Evolutionary conservation across 192 early-diverging fungal genomes (phyloP).

Genomic region (Linnemannia elongata): DNA sequence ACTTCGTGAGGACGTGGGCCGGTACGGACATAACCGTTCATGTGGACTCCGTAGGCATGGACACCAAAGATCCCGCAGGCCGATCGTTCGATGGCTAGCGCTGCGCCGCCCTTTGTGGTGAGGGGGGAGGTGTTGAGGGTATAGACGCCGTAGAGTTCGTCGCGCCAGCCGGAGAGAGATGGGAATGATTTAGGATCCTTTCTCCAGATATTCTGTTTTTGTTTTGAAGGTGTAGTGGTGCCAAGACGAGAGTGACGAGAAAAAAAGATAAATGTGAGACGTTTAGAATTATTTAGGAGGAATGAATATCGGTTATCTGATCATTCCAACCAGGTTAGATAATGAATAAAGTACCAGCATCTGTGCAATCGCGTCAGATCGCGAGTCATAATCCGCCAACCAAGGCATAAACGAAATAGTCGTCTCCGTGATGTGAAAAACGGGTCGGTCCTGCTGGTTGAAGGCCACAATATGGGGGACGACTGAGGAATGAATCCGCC

Average conservation of each 20-base stretch:
- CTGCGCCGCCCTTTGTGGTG: conserved; percentile 47
- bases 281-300: background rate
- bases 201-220: conserved; percentile 42
- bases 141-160: conserved; percentile 89
- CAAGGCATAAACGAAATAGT: conserved; percentile 54
- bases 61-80: conserved; percentile 87
- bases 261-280: background rate
- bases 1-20: conserved; percentile 52
- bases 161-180: conserved; percentile 78
- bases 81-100: conserved; percentile 83
- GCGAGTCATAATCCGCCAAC: conserved; percentile 54
- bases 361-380: conserved; percentile 54
- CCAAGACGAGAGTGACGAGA: background rate
- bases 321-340: too few species aligned
- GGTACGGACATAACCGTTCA: conserved; percentile 81
- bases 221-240: too few species aligned
- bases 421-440: conserved; percentile 59
- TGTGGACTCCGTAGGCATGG: conserved; percentile 88
- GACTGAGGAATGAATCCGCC: conserved; percentile 51
- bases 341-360: conserved; percentile 34
- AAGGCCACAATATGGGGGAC: conserved; percentile 53
- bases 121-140: conserved; percentile 53
- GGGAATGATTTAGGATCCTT: conserved; percentile 24
- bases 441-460: conserved; percentile 38
- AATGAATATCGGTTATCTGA: conserved; percentile 32